Percentiles rank a stretch among this genome's conserved stretches.
phyloP scores from a whole-genome alignment of 495 filamentous ascomycete genomes.

The Talaromyces nanjingensis region DNA sequence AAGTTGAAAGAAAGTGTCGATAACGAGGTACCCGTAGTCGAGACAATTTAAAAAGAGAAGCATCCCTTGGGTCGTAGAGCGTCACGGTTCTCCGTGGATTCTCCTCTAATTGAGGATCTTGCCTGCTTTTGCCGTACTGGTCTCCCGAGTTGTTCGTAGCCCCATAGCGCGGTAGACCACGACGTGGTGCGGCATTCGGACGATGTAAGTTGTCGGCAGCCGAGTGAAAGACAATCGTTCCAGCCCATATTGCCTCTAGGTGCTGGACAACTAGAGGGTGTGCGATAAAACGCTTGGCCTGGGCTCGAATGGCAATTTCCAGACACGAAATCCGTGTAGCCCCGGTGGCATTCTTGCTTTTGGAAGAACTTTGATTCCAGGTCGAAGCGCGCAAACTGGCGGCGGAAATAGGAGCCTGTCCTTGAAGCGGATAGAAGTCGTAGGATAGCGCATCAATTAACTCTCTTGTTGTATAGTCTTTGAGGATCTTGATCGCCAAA shows the following conservation, averaged over 20 bases:
- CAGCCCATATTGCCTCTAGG: slow-evolving; percentile 92
- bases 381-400: slow-evolving; percentile 21
- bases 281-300: slow-evolving; percentile 82
- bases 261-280: slow-evolving; percentile 88
- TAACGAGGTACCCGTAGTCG: slow-evolving; percentile 84
- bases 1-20: slow-evolving; percentile 77
- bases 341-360: slow-evolving; percentile 33
- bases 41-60: slow-evolving; percentile 85
- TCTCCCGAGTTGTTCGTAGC: slow-evolving; percentile 11
- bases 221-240: slow-evolving; percentile 86
- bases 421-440: slow-evolving; percentile 88
- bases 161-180: slow-evolving; percentile 22
- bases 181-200: slow-evolving; percentile 22
- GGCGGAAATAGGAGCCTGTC: slow-evolving; percentile 42
- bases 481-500: slow-evolving; percentile 82
- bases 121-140: not conserved
- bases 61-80: slow-evolving; percentile 84
- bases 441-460: slow-evolving; percentile 88
- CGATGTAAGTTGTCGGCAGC: slow-evolving; percentile 76
- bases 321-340: slow-evolving; percentile 79
- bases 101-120: not conserved
- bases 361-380: slow-evolving; percentile 23
- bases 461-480: slow-evolving; percentile 81
- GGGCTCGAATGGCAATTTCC: slow-evolving; percentile 82
- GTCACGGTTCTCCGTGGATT: slow-evolving; percentile 62